Conservation (phyloP, 768 basidiomycete species). For the Serendipita sp. region DNA sequence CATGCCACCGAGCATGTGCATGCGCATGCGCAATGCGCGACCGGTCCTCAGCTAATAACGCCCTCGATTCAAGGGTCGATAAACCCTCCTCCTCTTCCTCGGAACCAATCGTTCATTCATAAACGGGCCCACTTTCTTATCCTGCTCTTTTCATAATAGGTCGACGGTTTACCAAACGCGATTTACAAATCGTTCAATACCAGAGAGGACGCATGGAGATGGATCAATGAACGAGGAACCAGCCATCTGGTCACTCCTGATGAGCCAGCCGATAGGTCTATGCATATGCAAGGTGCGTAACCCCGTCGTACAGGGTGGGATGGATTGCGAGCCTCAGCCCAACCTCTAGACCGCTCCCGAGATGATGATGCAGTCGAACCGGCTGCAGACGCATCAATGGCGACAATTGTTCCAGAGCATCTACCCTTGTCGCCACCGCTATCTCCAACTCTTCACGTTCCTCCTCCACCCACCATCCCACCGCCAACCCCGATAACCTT, state of each 20-base stretch:
- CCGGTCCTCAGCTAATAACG: too few relatives aligned
- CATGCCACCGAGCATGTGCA: background rate
- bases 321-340: background rate
- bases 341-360: background rate
- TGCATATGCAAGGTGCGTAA: background rate
- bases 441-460: too few relatives aligned
- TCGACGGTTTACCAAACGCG: background rate
- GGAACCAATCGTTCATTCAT: background rate
- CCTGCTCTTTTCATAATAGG: background rate
- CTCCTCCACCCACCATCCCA: background rate
- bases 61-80: too few relatives aligned
- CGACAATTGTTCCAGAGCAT: too few relatives aligned
- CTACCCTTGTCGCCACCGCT: background rate
- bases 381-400: background rate
- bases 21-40: background rate
- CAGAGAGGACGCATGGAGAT: background rate
- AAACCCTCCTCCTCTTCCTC: too few relatives aligned
- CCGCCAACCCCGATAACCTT: slow-evolving; percentile 14
- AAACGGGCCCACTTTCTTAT: background rate
- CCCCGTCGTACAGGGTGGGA: background rate
- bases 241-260: too few relatives aligned
- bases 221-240: background rate
- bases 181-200: background rate
- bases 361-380: background rate
- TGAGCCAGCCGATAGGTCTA: too few relatives aligned